Evolutionary conservation across 1,284 basidiomycete species (phyloP).

Genomic region (Wallemia mellicola): DNA sequence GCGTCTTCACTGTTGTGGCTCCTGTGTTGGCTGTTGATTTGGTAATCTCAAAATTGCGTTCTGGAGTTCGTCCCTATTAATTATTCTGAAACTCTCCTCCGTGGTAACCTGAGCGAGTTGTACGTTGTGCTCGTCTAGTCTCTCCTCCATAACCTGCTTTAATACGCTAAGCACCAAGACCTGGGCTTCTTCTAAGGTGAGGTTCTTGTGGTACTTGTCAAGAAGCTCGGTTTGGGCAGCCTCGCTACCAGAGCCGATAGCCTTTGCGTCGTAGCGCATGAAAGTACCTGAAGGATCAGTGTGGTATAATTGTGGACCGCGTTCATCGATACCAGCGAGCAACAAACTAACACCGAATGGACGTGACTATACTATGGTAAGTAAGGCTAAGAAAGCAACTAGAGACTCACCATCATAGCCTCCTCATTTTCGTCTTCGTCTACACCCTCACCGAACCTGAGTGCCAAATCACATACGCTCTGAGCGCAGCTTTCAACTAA

Average conservation of each 20-base stretch:
- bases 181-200: slow-evolving; percentile 70
- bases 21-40: slow-evolving; percentile 1
- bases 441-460: slow-evolving; percentile 94
- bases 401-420: no score
- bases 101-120: slow-evolving; percentile 76
- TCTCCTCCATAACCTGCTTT: slow-evolving; percentile 33
- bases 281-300: slow-evolving; percentile 99
- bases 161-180: slow-evolving; percentile 58
- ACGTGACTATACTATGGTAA: no score
- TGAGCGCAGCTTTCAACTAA: slow-evolving; percentile 92
- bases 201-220: slow-evolving; percentile 83
- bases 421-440: slow-evolving; percentile 52
- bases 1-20: not conserved
- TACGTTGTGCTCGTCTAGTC: slow-evolving; percentile 60
- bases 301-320: slow-evolving; percentile 89
- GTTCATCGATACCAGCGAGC: slow-evolving; percentile 86
- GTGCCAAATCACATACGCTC: slow-evolving; percentile 85
- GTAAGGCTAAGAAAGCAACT: no score
- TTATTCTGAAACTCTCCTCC: slow-evolving; percentile 47
- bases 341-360: slow-evolving; percentile 94
- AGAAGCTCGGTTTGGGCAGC: slow-evolving; percentile 91
- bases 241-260: slow-evolving; percentile 91
- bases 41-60: slow-evolving; percentile 26
- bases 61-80: slow-evolving; percentile 44
- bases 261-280: slow-evolving; percentile 89